These are phyloP conservation scores for Yamadazyma sp. DNA, from an alignment of 805 yeast genomes.

Conservation along the genomic window DNA sequence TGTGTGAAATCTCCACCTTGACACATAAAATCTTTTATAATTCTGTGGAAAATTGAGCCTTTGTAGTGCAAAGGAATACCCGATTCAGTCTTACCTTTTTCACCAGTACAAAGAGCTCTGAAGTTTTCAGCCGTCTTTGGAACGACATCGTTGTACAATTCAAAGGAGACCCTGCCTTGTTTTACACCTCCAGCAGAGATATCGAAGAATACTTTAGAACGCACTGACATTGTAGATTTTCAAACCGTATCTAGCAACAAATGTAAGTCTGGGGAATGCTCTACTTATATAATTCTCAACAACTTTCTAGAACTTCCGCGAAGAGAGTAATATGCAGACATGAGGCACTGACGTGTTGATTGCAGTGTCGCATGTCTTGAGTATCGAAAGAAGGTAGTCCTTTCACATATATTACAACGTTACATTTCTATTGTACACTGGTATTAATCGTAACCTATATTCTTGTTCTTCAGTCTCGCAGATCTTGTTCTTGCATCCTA, in stretches of 20 bases:
- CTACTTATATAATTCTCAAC: too few species aligned
- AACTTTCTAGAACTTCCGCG: too few species aligned
- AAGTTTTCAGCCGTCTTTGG: constrained; percentile 92
- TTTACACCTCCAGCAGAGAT: constrained; percentile 68
- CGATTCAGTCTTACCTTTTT: constrained; percentile 60
- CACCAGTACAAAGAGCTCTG: constrained; percentile 86
- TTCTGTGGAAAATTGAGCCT: constrained; percentile 89
- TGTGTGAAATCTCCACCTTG: constrained; percentile 83
- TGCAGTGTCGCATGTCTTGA: too few species aligned
- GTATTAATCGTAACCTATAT: too few species aligned
- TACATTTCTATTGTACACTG: too few species aligned
- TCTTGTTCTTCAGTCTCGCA: too few species aligned
- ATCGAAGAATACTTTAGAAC: constrained; percentile 71
- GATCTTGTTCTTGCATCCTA: too few species aligned
- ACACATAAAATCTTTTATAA: constrained; percentile 85
- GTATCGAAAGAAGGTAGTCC: too few species aligned
- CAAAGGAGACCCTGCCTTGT: constrained; percentile 77
- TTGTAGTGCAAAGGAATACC: constrained; percentile 75
- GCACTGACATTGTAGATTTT: constrained; percentile 9
- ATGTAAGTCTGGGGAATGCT: neutral
- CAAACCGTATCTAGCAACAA: too few species aligned
- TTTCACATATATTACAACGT: too few species aligned
- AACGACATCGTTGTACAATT: constrained; percentile 68
- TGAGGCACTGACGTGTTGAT: too few species aligned
- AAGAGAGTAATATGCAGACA: too few species aligned